Evolutionary conservation across 345 rosid species (phyloP), one percentile per base, ranked within the genome.

Genomic region (Salix viminalis): DNA sequence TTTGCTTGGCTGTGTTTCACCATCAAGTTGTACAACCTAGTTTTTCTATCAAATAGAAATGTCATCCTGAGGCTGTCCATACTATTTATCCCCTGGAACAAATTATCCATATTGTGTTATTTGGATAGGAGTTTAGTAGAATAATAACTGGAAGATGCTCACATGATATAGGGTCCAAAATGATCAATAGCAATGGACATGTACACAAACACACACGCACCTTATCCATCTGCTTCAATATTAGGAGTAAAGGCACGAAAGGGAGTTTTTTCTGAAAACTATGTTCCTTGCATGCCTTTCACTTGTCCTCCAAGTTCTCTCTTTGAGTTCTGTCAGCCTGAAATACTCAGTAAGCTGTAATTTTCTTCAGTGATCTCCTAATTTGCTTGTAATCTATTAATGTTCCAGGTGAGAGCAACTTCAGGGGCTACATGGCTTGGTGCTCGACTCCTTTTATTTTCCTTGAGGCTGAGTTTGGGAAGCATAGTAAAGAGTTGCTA

Each of bases 401-500:
- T 77, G 5, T 75, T 64, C 69, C 86, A 91, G 98, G 94, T 90
- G 75, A 91, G 97, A 82, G 82, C 65, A 70, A 78, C 89, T 80
- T 84, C 94, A 62, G 84, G 86, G 3, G 77, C 86, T 79, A 82
- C 90, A 70, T 73, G 86, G 85, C 78, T 94, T 21, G 98, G 90
- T 61, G 94, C 97, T 76, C 88, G 84, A 19, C 79, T 90, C 65
- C 93, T 94, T 75, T 75, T 85, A 80, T 82, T 86, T 68, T 94
- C 72, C 83, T 81, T 94, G 84, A 85, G 88, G 79, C 81, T 81
- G 61, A 88, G 79, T 80, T 79, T 91, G 73, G 83, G 81, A 72
- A 89, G 80, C 82, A 84, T 87, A 44, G 82, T 94, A 79, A 89
- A 83, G 81, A 85, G 69, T 64, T 94, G 94, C 83, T 94, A 94